Conservation (phyloP, 202 grass and related monocot species). For the Thinopyrum obtusiflorum region DNA sequence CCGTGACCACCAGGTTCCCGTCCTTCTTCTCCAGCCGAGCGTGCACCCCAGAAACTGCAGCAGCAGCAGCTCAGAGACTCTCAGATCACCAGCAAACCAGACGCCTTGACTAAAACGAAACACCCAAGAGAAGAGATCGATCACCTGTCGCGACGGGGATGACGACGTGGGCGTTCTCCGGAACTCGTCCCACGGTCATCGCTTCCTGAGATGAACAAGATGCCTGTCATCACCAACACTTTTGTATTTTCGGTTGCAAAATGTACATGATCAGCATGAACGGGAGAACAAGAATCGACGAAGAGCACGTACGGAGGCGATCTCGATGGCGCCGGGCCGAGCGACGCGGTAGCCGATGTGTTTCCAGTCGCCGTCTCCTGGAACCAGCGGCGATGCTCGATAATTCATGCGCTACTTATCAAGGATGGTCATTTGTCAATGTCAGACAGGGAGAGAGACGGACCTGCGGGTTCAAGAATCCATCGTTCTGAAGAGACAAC, state of each 20-base stretch:
- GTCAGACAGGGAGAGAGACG: background rate
- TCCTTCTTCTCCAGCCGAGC: constrained; percentile 58
- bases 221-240: background rate
- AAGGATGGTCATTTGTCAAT: background rate
- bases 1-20: constrained; percentile 58
- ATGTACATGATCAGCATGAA: background rate
- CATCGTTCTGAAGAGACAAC: constrained; percentile 44
- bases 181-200: constrained; percentile 60
- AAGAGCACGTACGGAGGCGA: constrained; percentile 54
- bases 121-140: background rate
- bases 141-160: constrained; percentile 58
- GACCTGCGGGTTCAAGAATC: constrained; percentile 79
- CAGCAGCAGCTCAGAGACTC: no score
- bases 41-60: constrained; percentile 62
- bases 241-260: background rate
- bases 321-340: constrained; percentile 60
- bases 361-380: constrained; percentile 70
- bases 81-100: background rate
- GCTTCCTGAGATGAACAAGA: constrained; percentile 30
- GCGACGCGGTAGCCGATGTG: constrained; percentile 74
- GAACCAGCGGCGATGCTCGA: background rate
- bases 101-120: background rate
- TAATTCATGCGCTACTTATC: background rate
- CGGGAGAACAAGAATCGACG: background rate
- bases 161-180: constrained; percentile 68